Base-by-base conservation (phyloP, 768 basidiomycete species). In the Boletus vinaceobasis region DNA sequence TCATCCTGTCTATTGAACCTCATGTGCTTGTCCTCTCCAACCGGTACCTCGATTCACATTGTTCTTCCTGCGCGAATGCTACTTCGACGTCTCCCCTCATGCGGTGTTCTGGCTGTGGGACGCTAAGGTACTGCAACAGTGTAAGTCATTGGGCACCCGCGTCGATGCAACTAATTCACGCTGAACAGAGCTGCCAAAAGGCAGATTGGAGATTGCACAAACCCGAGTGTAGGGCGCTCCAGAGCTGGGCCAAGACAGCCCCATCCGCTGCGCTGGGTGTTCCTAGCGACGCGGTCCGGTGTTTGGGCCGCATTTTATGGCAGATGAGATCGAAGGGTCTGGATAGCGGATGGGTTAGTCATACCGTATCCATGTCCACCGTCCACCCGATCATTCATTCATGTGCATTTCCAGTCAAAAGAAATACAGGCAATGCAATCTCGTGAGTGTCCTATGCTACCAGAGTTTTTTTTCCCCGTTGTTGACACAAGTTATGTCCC, bases 201-300 rank as follows among this genome's bases (percentile, higher is more conserved):
- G 65, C 68, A 29, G 92, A 91, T 60, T 93, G 92, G 93, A 21
- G 64, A 0, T 35, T 79, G 3, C 95, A 97, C 69, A 90, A 86
- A 68, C 68, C 70, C 1, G 95, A 98, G 77, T 98, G 96, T 64
- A 53, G 57, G 6, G 86, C 90, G 0, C 72, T 95, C 9, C 77
- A 77, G 51, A 73, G 71, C 50, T 87, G 85, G 87, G 74, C 74
- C 1, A 67, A 75, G 29, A 62, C 74, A 15, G 81, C 82, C 6
- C 78, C 81, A 2, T 80, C 79, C 3, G 54, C 69, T 13, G 75
- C 78, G 10, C 57, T 77, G 5, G 56, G 77, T 5, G 63, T 87
- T 17, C 91, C 93, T 0, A 84, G 79, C 32, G 93, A 96, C 54
- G 89, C 88, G 1, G 77, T 96, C 10, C 74, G 95, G 48, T 88